These are phyloP conservation scores for Lolium perenne DNA, from an alignment of 176 grass and related monocot species.

Conservation along the genomic window DNA sequence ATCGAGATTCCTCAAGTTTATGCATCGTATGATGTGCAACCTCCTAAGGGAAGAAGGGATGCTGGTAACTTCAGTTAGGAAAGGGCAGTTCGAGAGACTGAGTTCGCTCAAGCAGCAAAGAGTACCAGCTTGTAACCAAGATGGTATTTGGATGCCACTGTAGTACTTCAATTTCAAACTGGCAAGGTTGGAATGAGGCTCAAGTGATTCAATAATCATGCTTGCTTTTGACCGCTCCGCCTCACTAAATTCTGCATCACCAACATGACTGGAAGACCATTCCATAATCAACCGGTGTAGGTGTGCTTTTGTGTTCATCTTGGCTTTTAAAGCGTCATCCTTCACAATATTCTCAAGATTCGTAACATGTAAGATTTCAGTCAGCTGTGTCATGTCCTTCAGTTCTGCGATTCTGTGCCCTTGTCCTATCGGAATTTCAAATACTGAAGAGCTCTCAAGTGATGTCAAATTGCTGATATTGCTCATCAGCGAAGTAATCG, in stretches of 20 bases:
- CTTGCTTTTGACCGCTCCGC: not conserved
- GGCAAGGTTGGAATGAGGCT: conserved; percentile 27
- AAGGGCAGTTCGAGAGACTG: conserved; percentile 13
- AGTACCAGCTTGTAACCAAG: conserved; percentile 17
- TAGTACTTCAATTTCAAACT: conserved; percentile 21
- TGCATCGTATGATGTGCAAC: conserved; percentile 30
- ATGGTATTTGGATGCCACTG: conserved; percentile 25
- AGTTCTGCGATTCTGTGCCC: conserved; percentile 29
- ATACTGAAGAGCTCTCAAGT: conserved; percentile 6
- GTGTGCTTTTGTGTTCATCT: conserved; percentile 23
- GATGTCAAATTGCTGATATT: conserved; percentile 9
- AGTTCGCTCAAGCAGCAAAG: conserved; percentile 22
- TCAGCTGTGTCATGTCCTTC: conserved; percentile 39
- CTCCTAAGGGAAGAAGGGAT: conserved; percentile 36
- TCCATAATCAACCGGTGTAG: conserved; percentile 18
- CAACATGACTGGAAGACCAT: conserved; percentile 6
- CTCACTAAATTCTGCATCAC: not conserved
- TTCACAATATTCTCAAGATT: conserved; percentile 30
- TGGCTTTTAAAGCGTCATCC: conserved; percentile 4
- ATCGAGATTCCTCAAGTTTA: conserved; percentile 34
- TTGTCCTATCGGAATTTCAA: conserved; percentile 23
- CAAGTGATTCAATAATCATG: not conserved
- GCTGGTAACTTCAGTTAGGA: conserved; percentile 13
- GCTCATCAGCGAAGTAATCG: not conserved
- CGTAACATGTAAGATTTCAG: conserved; percentile 10